Evolutionary conservation across 2,329 filamentous ascomycete species (phyloP), one percentile per base, ranked within the genome.

Genomic region (Ceratocystis huliohia): DNA sequence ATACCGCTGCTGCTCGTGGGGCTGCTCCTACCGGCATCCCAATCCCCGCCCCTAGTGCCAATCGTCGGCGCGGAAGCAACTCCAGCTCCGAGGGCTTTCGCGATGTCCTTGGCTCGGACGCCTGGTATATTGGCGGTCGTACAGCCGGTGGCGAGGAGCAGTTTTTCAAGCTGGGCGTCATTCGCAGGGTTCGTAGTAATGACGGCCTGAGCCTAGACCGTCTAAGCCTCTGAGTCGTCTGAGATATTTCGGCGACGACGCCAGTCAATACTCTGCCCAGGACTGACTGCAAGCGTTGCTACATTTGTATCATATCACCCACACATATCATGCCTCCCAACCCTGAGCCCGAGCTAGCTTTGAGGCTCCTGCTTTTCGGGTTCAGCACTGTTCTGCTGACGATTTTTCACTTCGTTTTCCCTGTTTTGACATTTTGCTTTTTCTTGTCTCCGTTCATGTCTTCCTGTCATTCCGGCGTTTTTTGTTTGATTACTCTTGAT

Each of bases 101-200:
- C 64, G 88, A 91, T 69, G 86, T 85, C 45, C 75, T 85, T 62
- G 87, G 86, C 1, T 82, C 83, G 1, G 88, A 92, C 70, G 91
- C 89, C 76, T 90, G 88, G 87, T 92, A 91, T 72, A 88, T 92
- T 65, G 88, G 88, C 25, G 88, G 88, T 5, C 78, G 87, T 72
- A 91, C 88, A 33, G 87, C 88, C 0, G 81, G 77, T 1, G 88
- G 88, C n/a, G 88, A 92, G 72, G 88, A 92, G 74, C 83, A 84
- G 72, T 91, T 90, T 76, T 92, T 91, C 75, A 90, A 90, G 77
- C 77, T 92, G 57, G 88, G 88, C 56, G 88, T 92, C 70, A 84
- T 92, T 62, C 83, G 85, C 73, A 78, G 88, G 66, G 84, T 89
- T 67, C 80, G 84, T 72, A 92, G 88, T 74, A 85, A 87, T 65